A percentile compares a stretch with the other conserved stretches of the same genome.
phyloP scores from a whole-genome alignment of 2,329 filamentous ascomycete species.

The Elsinoe fawcettii region DNA sequence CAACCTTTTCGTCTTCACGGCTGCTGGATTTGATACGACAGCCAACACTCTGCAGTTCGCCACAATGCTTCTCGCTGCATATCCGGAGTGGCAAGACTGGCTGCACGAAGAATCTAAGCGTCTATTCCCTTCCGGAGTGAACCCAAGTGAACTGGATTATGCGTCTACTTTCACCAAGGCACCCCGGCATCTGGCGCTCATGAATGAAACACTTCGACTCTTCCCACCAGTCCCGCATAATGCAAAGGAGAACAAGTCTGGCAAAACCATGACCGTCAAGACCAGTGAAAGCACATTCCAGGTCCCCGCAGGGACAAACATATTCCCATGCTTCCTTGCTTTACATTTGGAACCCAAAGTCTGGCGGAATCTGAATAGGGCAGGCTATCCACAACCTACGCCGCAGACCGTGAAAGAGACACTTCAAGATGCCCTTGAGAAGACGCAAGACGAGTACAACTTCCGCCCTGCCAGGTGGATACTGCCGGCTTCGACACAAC shows the following conservation, averaged over 20 bases:
- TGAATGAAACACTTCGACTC: conserved; percentile 43
- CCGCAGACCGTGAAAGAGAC: conserved; percentile 4
- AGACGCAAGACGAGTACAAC: conserved; percentile 26
- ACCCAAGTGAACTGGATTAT: conserved; percentile 36
- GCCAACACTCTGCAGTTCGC: conserved; percentile 45
- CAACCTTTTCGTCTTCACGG: conserved; percentile 42
- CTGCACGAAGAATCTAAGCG: conserved; percentile 38
- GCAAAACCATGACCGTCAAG: neutral
- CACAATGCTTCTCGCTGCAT: conserved; percentile 35
- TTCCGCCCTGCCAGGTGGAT: conserved; percentile 39
- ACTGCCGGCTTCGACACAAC: conserved; percentile 16
- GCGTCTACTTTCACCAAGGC: conserved; percentile 31
- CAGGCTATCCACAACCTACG: conserved; percentile 23
- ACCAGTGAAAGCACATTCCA: conserved; percentile 20
- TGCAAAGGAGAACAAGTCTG: neutral
- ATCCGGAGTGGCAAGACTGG: conserved; percentile 47
- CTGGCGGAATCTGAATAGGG: neutral
- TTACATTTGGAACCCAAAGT: conserved; percentile 23
- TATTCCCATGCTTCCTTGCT: conserved; percentile 32
- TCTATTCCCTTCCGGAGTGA: conserved; percentile 19
- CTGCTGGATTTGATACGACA: conserved; percentile 44
- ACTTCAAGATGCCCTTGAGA: conserved; percentile 4
- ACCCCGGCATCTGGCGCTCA: conserved; percentile 39
- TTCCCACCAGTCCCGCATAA: conserved; percentile 34
- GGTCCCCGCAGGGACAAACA: conserved; percentile 29